Base-by-base conservation (phyloP, 1,139 yeast genomes). In the Yamadazyma atlantica region DNA sequence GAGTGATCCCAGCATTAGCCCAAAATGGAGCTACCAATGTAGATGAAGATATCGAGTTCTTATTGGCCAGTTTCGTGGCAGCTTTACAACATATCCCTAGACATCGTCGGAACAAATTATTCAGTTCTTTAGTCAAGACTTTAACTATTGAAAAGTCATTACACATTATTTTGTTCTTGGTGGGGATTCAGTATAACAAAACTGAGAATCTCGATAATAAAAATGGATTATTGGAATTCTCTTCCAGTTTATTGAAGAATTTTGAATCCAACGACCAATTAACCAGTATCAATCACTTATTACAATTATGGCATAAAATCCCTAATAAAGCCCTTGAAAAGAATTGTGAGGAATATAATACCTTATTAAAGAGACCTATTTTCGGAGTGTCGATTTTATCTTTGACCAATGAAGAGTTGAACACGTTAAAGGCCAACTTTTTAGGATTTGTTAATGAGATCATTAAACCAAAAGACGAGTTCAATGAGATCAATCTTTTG, bases 51-150 rank as follows among this genome's bases (percentile, higher is more conserved):
- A 77, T 84, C 41, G 97, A 90, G 55, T 87, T 89, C 55, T 72
- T 94, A 47, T 69, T 92, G 48, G 78, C 94, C 36, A 85, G 95
- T 54, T 94, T 92, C 56, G 89, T 86, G 12, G 83, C 96, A 43
- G 97, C 98, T 0, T 86, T 94, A 64, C 82, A 84, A 40, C 97
- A 92, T 55, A 89, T 92, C 48, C 99, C 99, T 46, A 81, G 96
- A 58, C 98, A 92, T 58, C 85, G 99, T 62, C 78, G 98, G 51
- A 94, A 86, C 35, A 82, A 82, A 54, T 68, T 94, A 40, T 92
- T 87, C 55, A 75, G 86, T 3, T 82, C 95, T 0, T 73, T 92
- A 48, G 80, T 90, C 12, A 74, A 74, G 50, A 85, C 97, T 1
- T 69, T 92, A 44, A 90, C 92, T n/a, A 69, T 83, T 34, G 71